phyloP scores from a whole-genome alignment of 805 yeast species.

The Kazachstania martiniae region DNA sequence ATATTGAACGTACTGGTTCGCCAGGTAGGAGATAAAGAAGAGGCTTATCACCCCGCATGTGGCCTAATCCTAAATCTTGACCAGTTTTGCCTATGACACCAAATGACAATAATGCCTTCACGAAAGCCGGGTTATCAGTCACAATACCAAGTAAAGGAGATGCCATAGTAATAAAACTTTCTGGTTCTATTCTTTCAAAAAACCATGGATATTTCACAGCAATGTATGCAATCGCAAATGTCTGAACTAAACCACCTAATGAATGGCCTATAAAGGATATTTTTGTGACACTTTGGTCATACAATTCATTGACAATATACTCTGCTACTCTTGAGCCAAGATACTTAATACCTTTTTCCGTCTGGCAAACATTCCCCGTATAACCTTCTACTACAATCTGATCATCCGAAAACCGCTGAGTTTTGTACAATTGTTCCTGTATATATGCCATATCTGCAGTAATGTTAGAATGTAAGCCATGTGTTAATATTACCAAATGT shows the following conservation, averaged over 20 bases:
- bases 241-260: constrained; percentile 66
- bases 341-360: constrained; percentile 69
- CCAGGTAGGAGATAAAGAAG: constrained; percentile 52
- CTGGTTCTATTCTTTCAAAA: constrained; percentile 46
- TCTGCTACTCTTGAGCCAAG: constrained; percentile 64
- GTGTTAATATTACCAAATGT: constrained; percentile 63
- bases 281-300: constrained; percentile 34
- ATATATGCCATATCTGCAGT: constrained; percentile 66
- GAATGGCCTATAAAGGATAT: constrained; percentile 75
- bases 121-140: constrained; percentile 65
- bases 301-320: constrained; percentile 39
- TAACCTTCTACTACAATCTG: constrained; percentile 54
- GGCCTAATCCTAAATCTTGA: constrained; percentile 56
- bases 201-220: constrained; percentile 58
- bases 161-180: constrained; percentile 62
- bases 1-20: constrained; percentile 45
- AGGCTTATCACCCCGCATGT: no score
- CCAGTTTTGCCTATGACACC: constrained; percentile 78
- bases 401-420: constrained; percentile 34
- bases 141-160: constrained; percentile 68
- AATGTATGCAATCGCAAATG: constrained; percentile 66
- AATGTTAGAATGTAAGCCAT: constrained; percentile 69
- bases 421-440: constrained; percentile 48
- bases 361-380: constrained; percentile 60
- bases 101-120: constrained; percentile 54